A percentile compares a stretch with the other conserved stretches of the same genome.
Conservation (phyloP, 2,329 filamentous ascomycete genomes). For the Trichoderma sp. region DNA sequence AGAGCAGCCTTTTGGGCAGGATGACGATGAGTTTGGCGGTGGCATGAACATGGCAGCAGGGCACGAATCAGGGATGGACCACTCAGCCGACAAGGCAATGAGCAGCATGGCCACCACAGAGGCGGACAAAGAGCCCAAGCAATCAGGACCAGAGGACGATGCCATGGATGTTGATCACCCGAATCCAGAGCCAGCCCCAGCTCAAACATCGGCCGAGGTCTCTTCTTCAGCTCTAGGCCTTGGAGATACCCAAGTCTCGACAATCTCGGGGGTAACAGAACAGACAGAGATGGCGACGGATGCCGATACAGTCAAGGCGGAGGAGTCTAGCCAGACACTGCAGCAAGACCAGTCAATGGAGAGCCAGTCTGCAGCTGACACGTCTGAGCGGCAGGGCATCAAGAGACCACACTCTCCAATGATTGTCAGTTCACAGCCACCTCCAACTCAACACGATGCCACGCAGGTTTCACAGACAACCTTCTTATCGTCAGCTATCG, state of each 20-base stretch:
- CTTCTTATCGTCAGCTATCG: slow-evolving; percentile 84
- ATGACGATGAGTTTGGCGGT: slow-evolving; percentile 80
- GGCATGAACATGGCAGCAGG: slow-evolving; percentile 60
- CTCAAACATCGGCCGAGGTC: background rate
- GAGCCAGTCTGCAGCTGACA: background rate
- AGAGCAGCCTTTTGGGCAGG: slow-evolving; percentile 66
- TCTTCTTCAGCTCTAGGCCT: background rate
- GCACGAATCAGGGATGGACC: slow-evolving; percentile 41
- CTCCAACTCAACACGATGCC: slow-evolving; percentile 47
- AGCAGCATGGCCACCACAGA: slow-evolving; percentile 33
- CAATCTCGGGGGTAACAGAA: background rate
- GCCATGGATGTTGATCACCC: slow-evolving; percentile 22
- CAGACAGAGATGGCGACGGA: slow-evolving; percentile 8
- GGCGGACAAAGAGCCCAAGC: slow-evolving; percentile 27
- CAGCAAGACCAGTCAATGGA: background rate
- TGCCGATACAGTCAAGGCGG: background rate
- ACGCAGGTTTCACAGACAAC: slow-evolving; percentile 68
- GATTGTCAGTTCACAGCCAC: slow-evolving; percentile 37
- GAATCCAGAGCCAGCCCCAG: background rate
- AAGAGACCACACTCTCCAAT: slow-evolving; percentile 28
- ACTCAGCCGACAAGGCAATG: slow-evolving; percentile 45
- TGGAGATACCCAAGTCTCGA: slow-evolving; percentile 3
- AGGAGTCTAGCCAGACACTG: background rate
- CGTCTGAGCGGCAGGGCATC: background rate
- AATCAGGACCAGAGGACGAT: slow-evolving; percentile 23